Base-by-base conservation (phyloP, 2,329 filamentous ascomycete species). In the Botryosphaeria dothidea region DNA sequence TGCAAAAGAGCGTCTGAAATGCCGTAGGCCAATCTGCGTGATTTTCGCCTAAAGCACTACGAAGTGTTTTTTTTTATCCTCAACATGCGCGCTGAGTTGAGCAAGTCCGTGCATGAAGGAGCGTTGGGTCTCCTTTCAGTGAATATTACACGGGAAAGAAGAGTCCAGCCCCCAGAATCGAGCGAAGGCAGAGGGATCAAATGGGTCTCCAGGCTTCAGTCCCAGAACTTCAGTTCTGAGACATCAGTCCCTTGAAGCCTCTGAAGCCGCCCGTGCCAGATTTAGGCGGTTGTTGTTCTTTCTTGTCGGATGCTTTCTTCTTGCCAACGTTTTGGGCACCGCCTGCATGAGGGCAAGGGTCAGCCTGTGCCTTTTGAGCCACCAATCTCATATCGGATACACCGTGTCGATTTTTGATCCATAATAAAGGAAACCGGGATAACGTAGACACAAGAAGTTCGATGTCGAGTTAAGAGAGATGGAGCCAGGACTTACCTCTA, bases 281-380 rank as follows among this genome's bases (percentile, higher is more conserved):
- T 48, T 51, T 57, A 23, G 52, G 31, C 17, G 51, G 43, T 11
- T 48, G 43, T 11, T 48, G 38, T n/a, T 65, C 63, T 46, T 79
- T 75, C 62, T 77, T 80, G 17, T 80, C 74, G 68, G 82, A 81
- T 62, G 82, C 80, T 67, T 83, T 84, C 68, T 85, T 83, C 72
- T 84, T 85, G 31, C 80, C 81, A 66, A 82, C 80, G 69, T 86
- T 84, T 70, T 86, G 85, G 43, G 81, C 82, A 51, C 82, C 82
- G 68, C 80, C 80, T 83, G 68, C 67, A 65, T 34, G 34, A 57
- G 13, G 49, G 11, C 11, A 58, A 38, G 41, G 52, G 51, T 64
- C 23, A 56, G 49, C 57, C 56, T 64, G 25, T 34, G 61, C 56
- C 13, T 46, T 36, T n/a, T 23, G n/a, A 36, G 66, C 41, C 31